These are phyloP conservation scores for Nothophoma quercina DNA, from an alignment of 2,329 filamentous ascomycete genomes.

Conservation along the genomic window DNA sequence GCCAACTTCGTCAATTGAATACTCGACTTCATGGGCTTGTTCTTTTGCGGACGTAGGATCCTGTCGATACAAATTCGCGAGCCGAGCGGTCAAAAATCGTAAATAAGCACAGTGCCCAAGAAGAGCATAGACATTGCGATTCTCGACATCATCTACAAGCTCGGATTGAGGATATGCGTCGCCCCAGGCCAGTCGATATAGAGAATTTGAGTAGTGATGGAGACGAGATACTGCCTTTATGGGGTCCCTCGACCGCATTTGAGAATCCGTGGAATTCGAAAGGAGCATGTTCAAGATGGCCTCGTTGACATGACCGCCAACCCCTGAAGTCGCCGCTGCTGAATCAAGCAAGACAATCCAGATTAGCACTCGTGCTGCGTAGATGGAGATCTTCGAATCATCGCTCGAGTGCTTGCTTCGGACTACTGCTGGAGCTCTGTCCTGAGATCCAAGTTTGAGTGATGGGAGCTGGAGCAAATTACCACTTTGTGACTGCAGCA, in stretches of 20 bases:
- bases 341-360: constrained; percentile 46
- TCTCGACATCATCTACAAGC: constrained; percentile 49
- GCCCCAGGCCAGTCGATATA: constrained; percentile 47
- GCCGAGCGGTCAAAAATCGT: constrained; percentile 43
- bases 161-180: constrained; percentile 46
- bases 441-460: background rate
- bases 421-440: background rate
- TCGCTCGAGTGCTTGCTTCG: background rate
- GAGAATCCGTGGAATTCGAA: constrained; percentile 8
- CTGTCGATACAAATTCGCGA: constrained; percentile 26
- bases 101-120: constrained; percentile 42
- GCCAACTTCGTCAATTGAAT: constrained; percentile 25
- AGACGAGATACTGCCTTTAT: constrained; percentile 35
- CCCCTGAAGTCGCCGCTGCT: constrained; percentile 39
- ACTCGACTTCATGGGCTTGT: constrained; percentile 20
- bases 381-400: constrained; percentile 36
- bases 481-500: constrained; percentile 31
- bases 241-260: constrained; percentile 8
- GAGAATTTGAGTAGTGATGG: constrained; percentile 44
- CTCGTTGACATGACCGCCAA: constrained; percentile 45
- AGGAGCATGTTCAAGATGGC: constrained; percentile 29
- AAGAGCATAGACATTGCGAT: constrained; percentile 44
- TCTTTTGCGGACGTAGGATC: constrained; percentile 12
- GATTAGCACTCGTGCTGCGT: constrained; percentile 45
- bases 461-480: constrained; percentile 15